Percentiles rank a stretch among this genome's conserved stretches.
Conservation (phyloP, 1,284 basidiomycete genomes). For the Ceratobasidium sp. region DNA sequence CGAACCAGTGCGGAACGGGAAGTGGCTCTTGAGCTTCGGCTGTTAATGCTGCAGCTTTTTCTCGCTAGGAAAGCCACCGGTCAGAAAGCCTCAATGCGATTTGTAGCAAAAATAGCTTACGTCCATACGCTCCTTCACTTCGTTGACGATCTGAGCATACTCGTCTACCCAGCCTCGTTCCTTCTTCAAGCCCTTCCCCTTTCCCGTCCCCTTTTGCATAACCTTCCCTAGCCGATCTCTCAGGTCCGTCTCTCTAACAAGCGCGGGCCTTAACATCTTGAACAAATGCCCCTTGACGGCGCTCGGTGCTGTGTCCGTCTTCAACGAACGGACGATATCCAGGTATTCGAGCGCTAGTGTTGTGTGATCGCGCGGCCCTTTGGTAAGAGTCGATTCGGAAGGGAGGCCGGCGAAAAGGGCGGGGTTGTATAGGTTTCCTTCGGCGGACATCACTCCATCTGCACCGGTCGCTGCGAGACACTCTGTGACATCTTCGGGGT, state of each 20-base stretch:
- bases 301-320: slow-evolving; percentile 76
- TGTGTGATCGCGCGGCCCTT: slow-evolving; percentile 54
- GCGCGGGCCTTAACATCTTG: slow-evolving; percentile 85
- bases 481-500: slow-evolving; percentile 76
- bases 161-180: slow-evolving; percentile 57
- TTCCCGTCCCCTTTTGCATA: slow-evolving; percentile 52
- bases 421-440: slow-evolving; percentile 95
- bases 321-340: slow-evolving; percentile 75
- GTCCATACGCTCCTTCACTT: slow-evolving; percentile 74
- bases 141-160: slow-evolving; percentile 70
- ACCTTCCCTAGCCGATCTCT: slow-evolving; percentile 74
- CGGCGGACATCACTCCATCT: slow-evolving; percentile 95
- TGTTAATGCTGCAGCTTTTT: slow-evolving; percentile 48
- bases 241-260: slow-evolving; percentile 76
- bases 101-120: slow-evolving; percentile 54
- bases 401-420: slow-evolving; percentile 69
- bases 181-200: slow-evolving; percentile 50
- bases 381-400: slow-evolving; percentile 45
- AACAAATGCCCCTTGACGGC: slow-evolving; percentile 94
- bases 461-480: slow-evolving; percentile 86
- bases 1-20: slow-evolving; percentile 82
- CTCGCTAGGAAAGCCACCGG: background rate
- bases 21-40: slow-evolving; percentile 55
- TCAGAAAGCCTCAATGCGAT: background rate
- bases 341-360: slow-evolving; percentile 88